These are phyloP conservation scores for Aspergillus mulundensis DNA, from an alignment of 495 filamentous ascomycete genomes.

Conservation along the genomic window DNA sequence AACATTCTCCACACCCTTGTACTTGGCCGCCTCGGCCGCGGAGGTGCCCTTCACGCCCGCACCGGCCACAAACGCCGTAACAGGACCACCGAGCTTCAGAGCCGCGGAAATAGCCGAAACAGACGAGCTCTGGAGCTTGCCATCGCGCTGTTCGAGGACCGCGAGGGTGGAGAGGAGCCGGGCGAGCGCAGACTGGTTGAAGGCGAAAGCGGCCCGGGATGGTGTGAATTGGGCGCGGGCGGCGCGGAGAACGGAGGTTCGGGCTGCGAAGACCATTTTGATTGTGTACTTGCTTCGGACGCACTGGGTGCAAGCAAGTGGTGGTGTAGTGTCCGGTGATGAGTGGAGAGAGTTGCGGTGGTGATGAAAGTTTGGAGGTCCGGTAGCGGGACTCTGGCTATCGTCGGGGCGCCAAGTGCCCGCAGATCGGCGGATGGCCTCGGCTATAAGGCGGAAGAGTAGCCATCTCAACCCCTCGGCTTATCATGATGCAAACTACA, in stretches of 20 bases:
- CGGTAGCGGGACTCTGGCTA: constrained; percentile 27
- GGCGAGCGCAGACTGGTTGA: constrained; percentile 48
- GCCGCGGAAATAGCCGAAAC: constrained; percentile 85
- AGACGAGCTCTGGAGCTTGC: constrained; percentile 77
- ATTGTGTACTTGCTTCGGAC: constrained; percentile 2
- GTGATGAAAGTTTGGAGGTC: constrained; percentile 21
- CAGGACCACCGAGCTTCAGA: constrained; percentile 74
- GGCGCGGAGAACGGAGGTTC: constrained; percentile 46
- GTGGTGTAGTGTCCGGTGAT: not conserved
- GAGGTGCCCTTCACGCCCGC: constrained; percentile 65
- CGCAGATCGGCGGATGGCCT: constrained; percentile 39
- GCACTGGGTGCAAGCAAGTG: not conserved
- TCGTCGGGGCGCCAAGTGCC: constrained; percentile 23
- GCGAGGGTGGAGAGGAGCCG: constrained; percentile 84
- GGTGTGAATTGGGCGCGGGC: constrained; percentile 41
- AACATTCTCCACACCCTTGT: constrained; percentile 85
- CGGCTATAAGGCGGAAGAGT: constrained; percentile 32
- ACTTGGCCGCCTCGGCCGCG: constrained; percentile 83
- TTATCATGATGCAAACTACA: not conserved
- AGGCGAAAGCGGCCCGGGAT: constrained; percentile 15
- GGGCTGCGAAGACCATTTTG: constrained; percentile 41
- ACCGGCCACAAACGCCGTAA: constrained; percentile 89
- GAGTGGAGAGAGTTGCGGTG: not conserved
- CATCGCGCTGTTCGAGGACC: constrained; percentile 88
- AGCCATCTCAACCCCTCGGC: not conserved